phyloP scores from a whole-genome alignment of 305 asterid genomes.

The Lippia alba region DNA sequence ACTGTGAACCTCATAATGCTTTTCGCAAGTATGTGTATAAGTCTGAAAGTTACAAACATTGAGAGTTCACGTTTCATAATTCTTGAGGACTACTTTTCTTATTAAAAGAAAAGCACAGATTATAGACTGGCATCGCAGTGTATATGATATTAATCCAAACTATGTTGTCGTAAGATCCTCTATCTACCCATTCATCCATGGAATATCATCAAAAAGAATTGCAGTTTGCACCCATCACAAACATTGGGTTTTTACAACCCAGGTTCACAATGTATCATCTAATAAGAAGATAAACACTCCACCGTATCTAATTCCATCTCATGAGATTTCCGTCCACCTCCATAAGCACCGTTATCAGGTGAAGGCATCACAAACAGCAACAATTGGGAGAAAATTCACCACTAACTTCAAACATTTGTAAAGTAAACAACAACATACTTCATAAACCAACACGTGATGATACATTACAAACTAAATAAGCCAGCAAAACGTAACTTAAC shows the following conservation, averaged over 20 bases:
- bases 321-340: background rate
- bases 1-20: background rate
- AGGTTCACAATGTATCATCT: too few species aligned
- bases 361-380: constrained; percentile 13
- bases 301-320: background rate
- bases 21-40: constrained; percentile 10
- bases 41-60: constrained; percentile 12
- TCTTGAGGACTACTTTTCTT: background rate
- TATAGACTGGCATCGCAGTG: background rate
- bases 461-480: background rate
- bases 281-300: background rate
- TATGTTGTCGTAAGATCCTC: background rate
- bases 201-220: background rate
- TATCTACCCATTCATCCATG: background rate
- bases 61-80: constrained; percentile 1
- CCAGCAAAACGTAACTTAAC: background rate
- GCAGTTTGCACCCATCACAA: background rate
- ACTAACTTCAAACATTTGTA: background rate
- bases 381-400: too few species aligned
- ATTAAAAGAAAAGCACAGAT: background rate
- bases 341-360: constrained; percentile 1
- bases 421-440: background rate
- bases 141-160: constrained; percentile 15
- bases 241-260: background rate
- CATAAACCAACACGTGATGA: background rate